Evolutionary conservation across 2,329 filamentous ascomycete species (phyloP), one percentile per base, ranked within the genome.

Genomic region (Ceratocystis cacaofunesta): DNA sequence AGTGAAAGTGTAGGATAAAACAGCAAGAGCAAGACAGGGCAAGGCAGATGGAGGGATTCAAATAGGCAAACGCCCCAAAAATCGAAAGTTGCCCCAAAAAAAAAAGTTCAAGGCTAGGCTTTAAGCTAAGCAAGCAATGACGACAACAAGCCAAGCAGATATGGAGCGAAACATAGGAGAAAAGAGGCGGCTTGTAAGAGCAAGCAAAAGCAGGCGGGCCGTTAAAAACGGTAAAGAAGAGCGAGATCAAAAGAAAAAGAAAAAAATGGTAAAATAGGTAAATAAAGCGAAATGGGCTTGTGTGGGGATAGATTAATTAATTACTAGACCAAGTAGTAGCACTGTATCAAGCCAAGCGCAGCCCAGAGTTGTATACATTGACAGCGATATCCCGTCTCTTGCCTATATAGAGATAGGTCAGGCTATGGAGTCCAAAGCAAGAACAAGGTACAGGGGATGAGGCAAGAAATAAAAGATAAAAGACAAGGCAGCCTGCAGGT

Each of bases 1-100:
- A 57, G 64, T 64, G 52, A 63, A 62, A 57, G 64, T 64, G 52
- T 52, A 61, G 50, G 61, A 64, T 64, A 58, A 68, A 69, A 64
- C 64, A 67, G 41, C 67, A 64, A 52, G 58, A 65, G 62, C 32
- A 66, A 55, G 44, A n/a, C 48, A 60, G 66, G 68, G 70, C 58
- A 60, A 55, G 36, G 61, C 55, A 63, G 52, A 28, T 28, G 25
- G 52, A 30, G 52, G 52, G 52, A 57, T 57, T 57, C 52, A 57
- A 57, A 57, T 57, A 57, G 52, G 52, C 48, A 57, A 57, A 57
- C 52, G 22, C 52, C 52, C 36, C 36, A 41, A 41, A 41, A 41
- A 41, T 41, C 36, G 1, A 57, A 57, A 57, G 22, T 57, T 28
- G 22, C 48, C 48, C 48, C 48, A 50, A 50, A 10, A 55, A 36